Conservation (phyloP, 768 basidiomycete genomes). For the Hypholoma fasciculare region DNA sequence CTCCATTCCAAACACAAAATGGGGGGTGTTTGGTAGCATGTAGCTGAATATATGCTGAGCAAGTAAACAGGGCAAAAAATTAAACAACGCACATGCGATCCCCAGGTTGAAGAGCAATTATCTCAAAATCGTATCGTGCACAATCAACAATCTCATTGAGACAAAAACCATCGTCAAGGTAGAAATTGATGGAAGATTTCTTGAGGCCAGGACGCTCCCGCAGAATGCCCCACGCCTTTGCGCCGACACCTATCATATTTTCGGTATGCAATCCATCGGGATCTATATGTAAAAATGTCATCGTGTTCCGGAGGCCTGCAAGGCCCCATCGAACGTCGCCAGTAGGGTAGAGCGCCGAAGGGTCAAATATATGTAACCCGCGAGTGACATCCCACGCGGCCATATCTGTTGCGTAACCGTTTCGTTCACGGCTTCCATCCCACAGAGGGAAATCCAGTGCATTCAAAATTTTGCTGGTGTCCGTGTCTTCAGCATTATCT, state of each 20-base stretch:
- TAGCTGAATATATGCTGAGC: background rate
- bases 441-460: conserved; percentile 9
- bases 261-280: background rate
- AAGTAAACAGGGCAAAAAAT: background rate
- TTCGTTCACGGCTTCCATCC: background rate
- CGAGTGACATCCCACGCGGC: conserved; percentile 9
- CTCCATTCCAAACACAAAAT: conserved; percentile 8
- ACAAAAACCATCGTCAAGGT: background rate
- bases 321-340: background rate
- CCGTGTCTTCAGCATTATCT: background rate
- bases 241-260: background rate
- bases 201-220: background rate
- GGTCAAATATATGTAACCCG: background rate
- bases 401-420: conserved; percentile 3
- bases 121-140: conserved; percentile 11
- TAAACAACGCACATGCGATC: conserved; percentile 7
- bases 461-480: conserved; percentile 9
- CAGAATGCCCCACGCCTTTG: conserved; percentile 5
- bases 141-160: background rate
- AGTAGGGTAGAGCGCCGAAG: background rate
- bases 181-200: background rate
- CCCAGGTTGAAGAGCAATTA: conserved; percentile 3
- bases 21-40: conserved; percentile 11
- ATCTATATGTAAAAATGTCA: conserved; percentile 9
- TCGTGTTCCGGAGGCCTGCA: background rate